These are phyloP conservation scores for Huiozyma naganishii DNA, from an alignment of 805 yeast genomes.

Conservation along the genomic window DNA sequence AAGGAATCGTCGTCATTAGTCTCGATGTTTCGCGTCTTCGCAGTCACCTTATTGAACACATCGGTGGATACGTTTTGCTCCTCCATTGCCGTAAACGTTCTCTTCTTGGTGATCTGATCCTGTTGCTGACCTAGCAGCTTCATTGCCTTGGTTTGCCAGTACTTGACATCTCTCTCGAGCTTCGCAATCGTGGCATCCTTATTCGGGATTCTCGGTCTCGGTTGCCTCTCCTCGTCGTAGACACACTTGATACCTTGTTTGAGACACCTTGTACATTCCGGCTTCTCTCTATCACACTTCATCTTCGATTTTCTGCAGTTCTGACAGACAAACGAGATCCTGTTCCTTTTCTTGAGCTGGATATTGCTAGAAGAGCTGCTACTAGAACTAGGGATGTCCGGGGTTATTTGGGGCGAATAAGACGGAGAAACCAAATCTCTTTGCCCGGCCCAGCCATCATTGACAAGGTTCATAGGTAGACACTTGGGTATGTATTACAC, in stretches of 20 bases:
- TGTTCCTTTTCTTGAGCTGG: slow-evolving; percentile 16
- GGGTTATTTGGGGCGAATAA: background rate
- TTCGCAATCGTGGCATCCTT: slow-evolving; percentile 27
- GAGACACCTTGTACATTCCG: slow-evolving; percentile 23
- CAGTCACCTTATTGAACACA: background rate
- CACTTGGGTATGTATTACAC: no score
- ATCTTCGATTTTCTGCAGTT: slow-evolving; percentile 27
- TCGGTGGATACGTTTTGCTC: background rate
- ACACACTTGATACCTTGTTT: slow-evolving; percentile 20
- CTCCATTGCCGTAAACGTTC: background rate
- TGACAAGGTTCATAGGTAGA: background rate
- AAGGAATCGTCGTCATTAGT: slow-evolving; percentile 2
- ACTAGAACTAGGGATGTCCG: background rate
- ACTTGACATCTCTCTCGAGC: slow-evolving; percentile 22
- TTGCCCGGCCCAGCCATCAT: background rate
- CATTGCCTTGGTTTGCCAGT: slow-evolving; percentile 24
- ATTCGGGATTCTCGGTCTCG: slow-evolving; percentile 27
- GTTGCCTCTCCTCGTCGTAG: slow-evolving; percentile 25
- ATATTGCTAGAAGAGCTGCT: background rate
- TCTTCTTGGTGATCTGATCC: slow-evolving; percentile 1
- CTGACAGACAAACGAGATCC: slow-evolving; percentile 27
- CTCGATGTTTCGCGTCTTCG: slow-evolving; percentile 2
- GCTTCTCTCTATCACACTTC: slow-evolving; percentile 27
- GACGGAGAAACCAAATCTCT: background rate
- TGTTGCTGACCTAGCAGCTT: slow-evolving; percentile 5